Conservation (phyloP, 1,139 yeast species). For the Hansenula sp. region DNA sequence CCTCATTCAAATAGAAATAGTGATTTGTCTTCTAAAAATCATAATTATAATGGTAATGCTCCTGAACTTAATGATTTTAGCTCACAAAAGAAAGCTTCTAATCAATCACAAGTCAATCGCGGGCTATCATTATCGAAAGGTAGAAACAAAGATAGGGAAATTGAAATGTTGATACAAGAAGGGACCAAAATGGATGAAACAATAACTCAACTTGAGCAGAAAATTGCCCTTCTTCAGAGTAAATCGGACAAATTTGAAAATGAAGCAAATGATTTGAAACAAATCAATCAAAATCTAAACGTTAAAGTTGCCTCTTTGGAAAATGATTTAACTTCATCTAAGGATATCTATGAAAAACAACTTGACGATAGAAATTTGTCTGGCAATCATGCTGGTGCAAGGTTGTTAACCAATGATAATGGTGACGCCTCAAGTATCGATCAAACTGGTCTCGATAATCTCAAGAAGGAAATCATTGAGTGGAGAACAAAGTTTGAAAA, state of each 20-base stretch:
- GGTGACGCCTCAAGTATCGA: not conserved
- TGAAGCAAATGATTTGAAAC: constrained; percentile 16
- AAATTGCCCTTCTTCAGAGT: constrained; percentile 21
- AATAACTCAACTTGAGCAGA: constrained; percentile 32
- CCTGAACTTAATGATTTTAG: not conserved
- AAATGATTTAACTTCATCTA: constrained; percentile 7
- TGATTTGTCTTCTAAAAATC: not conserved
- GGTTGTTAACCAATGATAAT: not conserved
- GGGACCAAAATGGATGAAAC: constrained; percentile 38
- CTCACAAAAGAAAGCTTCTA: too few species aligned
- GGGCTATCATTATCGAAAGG: constrained; percentile 20
- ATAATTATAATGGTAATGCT: not conserved
- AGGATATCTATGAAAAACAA: constrained; percentile 4
- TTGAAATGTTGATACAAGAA: constrained; percentile 33
- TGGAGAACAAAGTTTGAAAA: constrained; percentile 19
- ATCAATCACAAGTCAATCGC: constrained; percentile 11
- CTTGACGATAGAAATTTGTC: constrained; percentile 1
- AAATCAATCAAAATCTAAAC: constrained; percentile 14
- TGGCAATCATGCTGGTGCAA: too few species aligned
- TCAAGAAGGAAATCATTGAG: constrained; percentile 27
- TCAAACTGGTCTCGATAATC: constrained; percentile 2
- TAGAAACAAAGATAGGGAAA: constrained; percentile 32
- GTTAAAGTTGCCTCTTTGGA: constrained; percentile 13
- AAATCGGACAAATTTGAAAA: constrained; percentile 21
- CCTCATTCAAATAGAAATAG: not conserved